phyloP scores from a whole-genome alignment of 768 basidiomycete species.

The Cystobasidium tubakii region DNA sequence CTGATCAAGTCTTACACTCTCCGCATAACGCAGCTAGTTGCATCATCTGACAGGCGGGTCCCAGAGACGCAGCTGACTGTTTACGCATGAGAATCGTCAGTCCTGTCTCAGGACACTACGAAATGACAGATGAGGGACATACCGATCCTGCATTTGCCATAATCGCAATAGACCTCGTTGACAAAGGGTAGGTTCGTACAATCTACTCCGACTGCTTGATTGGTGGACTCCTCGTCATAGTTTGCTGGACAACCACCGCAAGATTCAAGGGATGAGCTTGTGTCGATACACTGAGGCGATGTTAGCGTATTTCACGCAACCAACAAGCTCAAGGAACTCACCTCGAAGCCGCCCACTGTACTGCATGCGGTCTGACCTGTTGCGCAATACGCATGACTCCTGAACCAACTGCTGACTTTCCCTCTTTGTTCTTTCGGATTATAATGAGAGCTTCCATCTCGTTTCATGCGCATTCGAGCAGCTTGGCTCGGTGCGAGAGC shows the following conservation, averaged over 20 bases:
- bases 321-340: not conserved
- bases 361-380: constrained; percentile 2
- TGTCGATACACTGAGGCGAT: constrained; percentile 1
- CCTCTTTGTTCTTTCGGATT: constrained; percentile 18
- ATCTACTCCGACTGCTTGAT: not conserved
- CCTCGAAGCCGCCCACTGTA: constrained; percentile 7
- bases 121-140: not conserved
- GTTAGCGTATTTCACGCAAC: not conserved
- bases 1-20: not conserved
- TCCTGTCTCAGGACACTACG: not conserved
- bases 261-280: not conserved
- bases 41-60: not conserved
- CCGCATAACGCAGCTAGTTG: constrained; percentile 5
- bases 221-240: not conserved
- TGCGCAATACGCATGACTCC: not conserved
- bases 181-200: constrained; percentile 20
- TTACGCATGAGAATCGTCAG: not conserved
- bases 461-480: constrained; percentile 1
- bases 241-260: constrained; percentile 12
- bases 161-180: constrained; percentile 3
- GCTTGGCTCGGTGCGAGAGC: constrained; percentile 7
- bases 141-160: constrained; percentile 1
- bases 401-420: not conserved
- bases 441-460: not conserved
- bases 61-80: constrained; percentile 10